Conservation (phyloP, 345 rosid genomes). For the Murraya koenigii region DNA sequence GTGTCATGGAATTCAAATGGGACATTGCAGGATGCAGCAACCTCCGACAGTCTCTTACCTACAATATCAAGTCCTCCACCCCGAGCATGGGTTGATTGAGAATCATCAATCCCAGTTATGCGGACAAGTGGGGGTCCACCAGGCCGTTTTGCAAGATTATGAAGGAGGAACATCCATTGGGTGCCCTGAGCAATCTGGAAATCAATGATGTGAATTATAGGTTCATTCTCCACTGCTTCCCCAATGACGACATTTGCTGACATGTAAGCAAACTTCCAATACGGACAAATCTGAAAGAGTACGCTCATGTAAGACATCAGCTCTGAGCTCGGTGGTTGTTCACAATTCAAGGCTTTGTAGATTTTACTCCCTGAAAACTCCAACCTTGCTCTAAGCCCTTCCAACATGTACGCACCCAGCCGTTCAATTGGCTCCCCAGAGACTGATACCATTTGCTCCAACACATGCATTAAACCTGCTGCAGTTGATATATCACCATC, state of each 20-base stretch:
- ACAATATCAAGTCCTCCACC: slow-evolving; percentile 85
- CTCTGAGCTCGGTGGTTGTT: slow-evolving; percentile 79
- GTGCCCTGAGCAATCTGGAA: slow-evolving; percentile 89
- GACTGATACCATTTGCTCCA: slow-evolving; percentile 91
- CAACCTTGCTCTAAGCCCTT: slow-evolving; percentile 90
- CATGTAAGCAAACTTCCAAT: slow-evolving; percentile 84
- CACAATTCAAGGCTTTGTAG: slow-evolving; percentile 77
- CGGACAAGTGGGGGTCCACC: slow-evolving; percentile 74
- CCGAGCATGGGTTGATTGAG: slow-evolving; percentile 88
- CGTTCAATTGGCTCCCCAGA: slow-evolving; percentile 84
- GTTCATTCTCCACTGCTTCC: slow-evolving; percentile 65
- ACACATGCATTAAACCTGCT: slow-evolving; percentile 50
- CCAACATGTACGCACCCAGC: slow-evolving; percentile 83
- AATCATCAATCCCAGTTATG: slow-evolving; percentile 87
- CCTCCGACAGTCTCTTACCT: slow-evolving; percentile 47
- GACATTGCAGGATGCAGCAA: slow-evolving; percentile 55
- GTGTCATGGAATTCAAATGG: slow-evolving; percentile 80
- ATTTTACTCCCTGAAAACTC: slow-evolving; percentile 85
- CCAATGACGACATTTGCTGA: slow-evolving; percentile 68
- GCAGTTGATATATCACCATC: slow-evolving; percentile 48
- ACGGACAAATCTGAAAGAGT: slow-evolving; percentile 76
- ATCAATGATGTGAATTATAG: slow-evolving; percentile 76
- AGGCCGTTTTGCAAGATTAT: slow-evolving; percentile 55
- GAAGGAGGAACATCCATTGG: slow-evolving; percentile 66
- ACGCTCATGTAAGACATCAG: slow-evolving; percentile 89